Conservation (phyloP, 768 basidiomycete genomes). For the Hygrocybe coccinea region DNA sequence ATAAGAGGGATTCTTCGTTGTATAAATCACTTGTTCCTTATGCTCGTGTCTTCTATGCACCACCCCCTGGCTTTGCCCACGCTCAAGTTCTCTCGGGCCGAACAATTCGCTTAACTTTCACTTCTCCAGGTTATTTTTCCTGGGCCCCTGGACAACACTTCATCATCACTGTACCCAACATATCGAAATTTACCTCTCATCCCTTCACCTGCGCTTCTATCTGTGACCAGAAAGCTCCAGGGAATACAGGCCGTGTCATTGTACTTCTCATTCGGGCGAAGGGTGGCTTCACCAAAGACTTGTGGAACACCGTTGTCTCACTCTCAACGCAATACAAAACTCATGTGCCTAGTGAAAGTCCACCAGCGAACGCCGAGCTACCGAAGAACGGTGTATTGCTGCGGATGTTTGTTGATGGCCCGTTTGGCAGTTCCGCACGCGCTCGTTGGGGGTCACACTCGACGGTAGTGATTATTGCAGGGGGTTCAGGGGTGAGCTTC, state of each 20-base stretch:
- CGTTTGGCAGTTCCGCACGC: constrained; percentile 61
- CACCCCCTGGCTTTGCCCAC: constrained; percentile 65
- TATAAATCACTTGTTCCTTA: not conserved
- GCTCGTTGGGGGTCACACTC: constrained; percentile 57
- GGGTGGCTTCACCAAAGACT: constrained; percentile 60
- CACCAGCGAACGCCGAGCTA: constrained; percentile 24
- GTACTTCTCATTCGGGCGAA: constrained; percentile 66
- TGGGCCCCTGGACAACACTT: constrained; percentile 84
- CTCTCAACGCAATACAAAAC: constrained; percentile 30
- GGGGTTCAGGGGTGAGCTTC: constrained; percentile 75
- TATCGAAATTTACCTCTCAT: constrained; percentile 59
- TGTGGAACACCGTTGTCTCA: constrained; percentile 53
- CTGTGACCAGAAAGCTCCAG: constrained; percentile 43
- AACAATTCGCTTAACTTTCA: constrained; percentile 63
- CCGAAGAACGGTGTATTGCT: constrained; percentile 49
- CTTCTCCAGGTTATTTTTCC: constrained; percentile 48
- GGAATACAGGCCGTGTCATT: constrained; percentile 50
- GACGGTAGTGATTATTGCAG: constrained; percentile 57
- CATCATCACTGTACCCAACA: constrained; percentile 58
- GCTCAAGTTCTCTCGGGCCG: constrained; percentile 66
- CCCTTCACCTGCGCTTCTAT: constrained; percentile 70
- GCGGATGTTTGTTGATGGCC: constrained; percentile 59
- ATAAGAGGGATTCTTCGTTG: not conserved
- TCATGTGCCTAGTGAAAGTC: constrained; percentile 26
- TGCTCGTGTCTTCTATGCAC: constrained; percentile 30